Evolutionary conservation across 2,329 filamentous ascomycete species (phyloP), one percentile per base, ranked within the genome.

Genomic region (Ascochyta clinopodiicola): DNA sequence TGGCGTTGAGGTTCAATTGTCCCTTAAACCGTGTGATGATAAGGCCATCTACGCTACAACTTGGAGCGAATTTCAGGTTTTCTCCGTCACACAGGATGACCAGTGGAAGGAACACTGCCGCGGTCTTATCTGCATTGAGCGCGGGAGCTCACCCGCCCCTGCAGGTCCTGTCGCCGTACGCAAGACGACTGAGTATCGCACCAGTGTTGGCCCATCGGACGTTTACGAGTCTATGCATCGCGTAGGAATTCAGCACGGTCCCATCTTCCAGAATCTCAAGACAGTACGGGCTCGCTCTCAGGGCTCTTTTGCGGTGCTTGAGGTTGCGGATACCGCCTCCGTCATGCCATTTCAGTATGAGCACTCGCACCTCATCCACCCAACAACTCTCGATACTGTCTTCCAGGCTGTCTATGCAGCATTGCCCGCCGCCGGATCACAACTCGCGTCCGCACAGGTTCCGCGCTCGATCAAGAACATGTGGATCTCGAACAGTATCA

Each of bases 1-100:
- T n/a, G 70, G 68, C 1, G 40, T 71, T 4, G 68, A 71, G 43
- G 56, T 63, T 24, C 53, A 40, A 6, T 49, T 66, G 2, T 65
- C 49, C 6, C 45, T 70, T 7, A 39, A 46, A 1, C 56, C 34
- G 40, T 64, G 62, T 45, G 42, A n/a, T 39, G 51, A 43, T 3
- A 37, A 19, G 10, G 32, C 27, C 6, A 52, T 63, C 34, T 39
- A 34, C 21, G 50, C 46, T 24, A 35, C 44, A 38, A 7, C 4
- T n/a, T 61, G 62, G 62, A 48, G 52, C 7, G 51, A 67, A 21
- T 67, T 66, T 42, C 44, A 43, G 4, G 52, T 67, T 13, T 67
- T 50, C 39, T 64, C 61, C 2, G 54, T 57, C 34, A 64, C 56
- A 9, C 17, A 45, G 9, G 43, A 56, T 15, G 51, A 48, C 8